phyloP scores from a whole-genome alignment of 768 basidiomycete species.

The Boletus reticulatus region DNA sequence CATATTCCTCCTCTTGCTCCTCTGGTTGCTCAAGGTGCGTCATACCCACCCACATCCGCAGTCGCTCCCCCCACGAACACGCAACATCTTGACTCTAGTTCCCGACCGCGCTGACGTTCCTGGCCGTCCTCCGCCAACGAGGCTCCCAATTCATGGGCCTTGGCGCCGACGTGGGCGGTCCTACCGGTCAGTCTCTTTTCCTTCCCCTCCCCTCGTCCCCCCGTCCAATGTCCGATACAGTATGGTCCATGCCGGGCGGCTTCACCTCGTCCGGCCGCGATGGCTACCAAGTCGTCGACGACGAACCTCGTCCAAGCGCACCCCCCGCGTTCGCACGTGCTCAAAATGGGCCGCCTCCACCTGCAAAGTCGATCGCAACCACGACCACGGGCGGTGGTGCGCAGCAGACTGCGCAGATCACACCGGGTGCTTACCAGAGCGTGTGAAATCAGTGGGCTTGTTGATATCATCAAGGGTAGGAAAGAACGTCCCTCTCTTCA shows the following conservation, averaged over 20 bases:
- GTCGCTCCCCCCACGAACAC: background rate
- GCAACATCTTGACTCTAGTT: slow-evolving; percentile 36
- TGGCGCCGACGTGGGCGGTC: slow-evolving; percentile 49
- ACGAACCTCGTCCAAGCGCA: slow-evolving; percentile 30
- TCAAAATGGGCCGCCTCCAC: slow-evolving; percentile 5
- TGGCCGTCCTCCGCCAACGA: slow-evolving; percentile 52
- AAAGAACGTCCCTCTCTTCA: too few relatives aligned
- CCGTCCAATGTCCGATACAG: slow-evolving; percentile 32
- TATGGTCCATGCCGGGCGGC: slow-evolving; percentile 79
- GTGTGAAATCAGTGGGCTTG: slow-evolving; percentile 1
- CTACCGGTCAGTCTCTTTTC: slow-evolving; percentile 46
- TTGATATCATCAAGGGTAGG: too few relatives aligned
- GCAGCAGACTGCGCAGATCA: slow-evolving; percentile 10
- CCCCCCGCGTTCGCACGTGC: slow-evolving; percentile 1
- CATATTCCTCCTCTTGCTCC: slow-evolving; percentile 50
- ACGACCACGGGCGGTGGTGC: background rate
- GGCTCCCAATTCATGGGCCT: slow-evolving; percentile 55
- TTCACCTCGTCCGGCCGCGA: slow-evolving; percentile 53
- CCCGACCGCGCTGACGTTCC: slow-evolving; percentile 56
- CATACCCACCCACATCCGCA: background rate
- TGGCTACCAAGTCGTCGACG: slow-evolving; percentile 64
- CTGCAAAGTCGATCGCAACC: slow-evolving; percentile 11
- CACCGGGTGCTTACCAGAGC: slow-evolving; percentile 28
- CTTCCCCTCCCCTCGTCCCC: too few relatives aligned
- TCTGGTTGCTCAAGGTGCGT: slow-evolving; percentile 58